Evolutionary conservation across 2,329 filamentous ascomycete genomes (phyloP).

Genomic region (Pezicula neosporulosa): DNA sequence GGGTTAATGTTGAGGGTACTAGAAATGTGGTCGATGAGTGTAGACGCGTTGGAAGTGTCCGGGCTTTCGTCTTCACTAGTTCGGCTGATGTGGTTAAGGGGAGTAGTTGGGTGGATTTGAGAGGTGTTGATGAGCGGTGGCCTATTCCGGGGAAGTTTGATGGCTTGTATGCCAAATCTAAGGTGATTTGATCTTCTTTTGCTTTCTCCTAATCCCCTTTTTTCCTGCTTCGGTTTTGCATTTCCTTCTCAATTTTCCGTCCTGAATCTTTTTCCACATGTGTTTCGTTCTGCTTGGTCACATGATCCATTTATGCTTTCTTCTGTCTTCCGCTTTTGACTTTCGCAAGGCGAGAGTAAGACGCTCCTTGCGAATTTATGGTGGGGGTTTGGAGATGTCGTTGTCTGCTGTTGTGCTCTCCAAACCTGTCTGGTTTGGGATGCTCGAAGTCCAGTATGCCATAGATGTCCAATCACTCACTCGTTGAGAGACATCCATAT

Average conservation of each 20-base stretch:
- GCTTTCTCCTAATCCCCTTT: slow-evolving; percentile 33
- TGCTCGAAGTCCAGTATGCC: no score
- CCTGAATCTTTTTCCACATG: no score
- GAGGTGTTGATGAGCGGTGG: background rate
- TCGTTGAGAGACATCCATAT: no score
- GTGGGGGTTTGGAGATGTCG: no score
- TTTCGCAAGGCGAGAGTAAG: no score
- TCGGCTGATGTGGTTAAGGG: slow-evolving; percentile 3
- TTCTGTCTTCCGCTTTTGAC: no score
- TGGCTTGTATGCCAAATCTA: slow-evolving; percentile 1
- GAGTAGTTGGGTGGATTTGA: background rate
- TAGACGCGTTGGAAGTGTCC: slow-evolving; percentile 32
- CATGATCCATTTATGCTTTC: no score
- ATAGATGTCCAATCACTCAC: no score
- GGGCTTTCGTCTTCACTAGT: slow-evolving; percentile 2
- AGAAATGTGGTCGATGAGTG: slow-evolving; percentile 38
- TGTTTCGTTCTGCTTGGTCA: no score
- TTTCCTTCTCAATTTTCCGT: slow-evolving; percentile 41
- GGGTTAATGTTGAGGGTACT: slow-evolving; percentile 47
- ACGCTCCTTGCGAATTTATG: no score
- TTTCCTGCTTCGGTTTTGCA: slow-evolving; percentile 47
- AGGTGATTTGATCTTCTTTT: slow-evolving; percentile 32
- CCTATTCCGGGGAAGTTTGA: slow-evolving; percentile 1
- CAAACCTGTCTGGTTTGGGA: no score
- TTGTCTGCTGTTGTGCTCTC: no score